Evolutionary conservation across 1,139 yeast genomes (phyloP).

Genomic region (Candida sp.): DNA sequence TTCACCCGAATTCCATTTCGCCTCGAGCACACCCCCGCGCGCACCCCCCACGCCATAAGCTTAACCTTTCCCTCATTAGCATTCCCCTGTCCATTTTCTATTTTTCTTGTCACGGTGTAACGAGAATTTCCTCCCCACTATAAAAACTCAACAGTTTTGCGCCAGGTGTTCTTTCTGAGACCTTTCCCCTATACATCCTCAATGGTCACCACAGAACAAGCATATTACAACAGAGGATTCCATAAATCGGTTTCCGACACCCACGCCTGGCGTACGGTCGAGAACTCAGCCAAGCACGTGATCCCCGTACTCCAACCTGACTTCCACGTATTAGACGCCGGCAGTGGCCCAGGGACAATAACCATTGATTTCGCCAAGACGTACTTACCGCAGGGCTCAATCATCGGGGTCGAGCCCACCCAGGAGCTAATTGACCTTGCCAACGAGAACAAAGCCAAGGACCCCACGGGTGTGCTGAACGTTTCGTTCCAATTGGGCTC

Average conservation of each 20-base stretch:
- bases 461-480: conserved; percentile 18
- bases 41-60: no score
- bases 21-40: no score
- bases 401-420: conserved; percentile 39
- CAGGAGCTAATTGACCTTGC: conserved; percentile 32
- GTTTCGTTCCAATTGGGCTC: conserved; percentile 33
- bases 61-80: no score
- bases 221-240: conserved; percentile 27
- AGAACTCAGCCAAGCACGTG: conserved; percentile 29
- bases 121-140: no score
- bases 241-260: conserved; percentile 27
- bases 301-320: conserved; percentile 29
- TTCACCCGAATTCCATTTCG: no score
- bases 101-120: no score
- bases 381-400: conserved; percentile 27
- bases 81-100: no score
- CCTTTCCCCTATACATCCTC: neutral
- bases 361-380: conserved; percentile 35
- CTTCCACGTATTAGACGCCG: conserved; percentile 39
- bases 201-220: conserved; percentile 17
- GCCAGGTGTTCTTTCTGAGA: neutral
- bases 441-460: conserved; percentile 18
- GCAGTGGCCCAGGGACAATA: conserved; percentile 48
- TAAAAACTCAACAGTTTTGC: neutral
- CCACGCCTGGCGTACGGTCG: conserved; percentile 39